phyloP scores from a whole-genome alignment of 2,329 filamentous ascomycete genomes.

The Phaeosphaeriaceae sp. region DNA sequence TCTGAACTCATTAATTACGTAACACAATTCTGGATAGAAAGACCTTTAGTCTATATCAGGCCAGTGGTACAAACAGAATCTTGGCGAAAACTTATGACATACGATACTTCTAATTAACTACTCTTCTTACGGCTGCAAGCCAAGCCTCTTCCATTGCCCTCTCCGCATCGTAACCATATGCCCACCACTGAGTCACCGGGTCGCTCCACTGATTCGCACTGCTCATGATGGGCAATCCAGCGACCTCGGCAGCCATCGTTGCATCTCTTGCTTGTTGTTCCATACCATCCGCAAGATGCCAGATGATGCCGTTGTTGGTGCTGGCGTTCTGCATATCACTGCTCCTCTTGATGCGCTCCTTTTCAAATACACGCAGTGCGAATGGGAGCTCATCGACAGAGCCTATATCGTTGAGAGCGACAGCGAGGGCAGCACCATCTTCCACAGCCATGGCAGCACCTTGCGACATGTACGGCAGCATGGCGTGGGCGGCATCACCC shows the following conservation, averaged over 20 bases:
- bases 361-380: conserved; percentile 49
- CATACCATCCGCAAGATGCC: conserved; percentile 49
- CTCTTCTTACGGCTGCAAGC: too few relatives aligned
- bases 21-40: too few relatives aligned
- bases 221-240: conserved; percentile 42
- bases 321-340: conserved; percentile 56
- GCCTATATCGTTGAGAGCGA: conserved; percentile 38
- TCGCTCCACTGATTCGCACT: conserved; percentile 61
- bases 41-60: too few relatives aligned
- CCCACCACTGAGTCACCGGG: conserved; percentile 57
- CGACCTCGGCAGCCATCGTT: conserved; percentile 44
- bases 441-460: conserved; percentile 72
- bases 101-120: too few relatives aligned
- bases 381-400: conserved; percentile 39
- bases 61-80: too few relatives aligned
- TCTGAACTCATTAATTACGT: too few relatives aligned
- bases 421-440: conserved; percentile 70
- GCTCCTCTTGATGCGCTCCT: conserved; percentile 56
- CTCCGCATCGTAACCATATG: conserved; percentile 58
- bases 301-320: conserved; percentile 58
- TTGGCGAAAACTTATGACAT: too few relatives aligned
- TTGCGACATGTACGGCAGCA: conserved; percentile 35
- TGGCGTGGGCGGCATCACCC: conserved; percentile 34
- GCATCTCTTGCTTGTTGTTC: conserved; percentile 29
- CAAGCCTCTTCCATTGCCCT: conserved; percentile 33